Percentiles rank a stretch among this genome's conserved stretches.
phyloP scores from a whole-genome alignment of 352 stramenopile genomes.

The Phytopythium litorale region DNA sequence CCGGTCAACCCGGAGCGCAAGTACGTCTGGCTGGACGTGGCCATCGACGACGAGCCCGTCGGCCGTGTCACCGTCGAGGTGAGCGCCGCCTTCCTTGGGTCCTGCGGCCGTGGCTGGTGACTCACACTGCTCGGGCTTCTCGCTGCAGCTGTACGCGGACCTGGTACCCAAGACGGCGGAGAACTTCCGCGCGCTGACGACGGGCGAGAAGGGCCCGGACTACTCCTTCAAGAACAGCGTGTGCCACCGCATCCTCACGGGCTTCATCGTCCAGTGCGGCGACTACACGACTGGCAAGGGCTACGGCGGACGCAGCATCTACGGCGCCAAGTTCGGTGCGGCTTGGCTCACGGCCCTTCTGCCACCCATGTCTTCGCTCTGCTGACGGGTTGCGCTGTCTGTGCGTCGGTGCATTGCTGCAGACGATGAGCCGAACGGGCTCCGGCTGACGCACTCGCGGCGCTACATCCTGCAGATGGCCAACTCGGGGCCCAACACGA shows the following conservation, averaged over 20 bases:
- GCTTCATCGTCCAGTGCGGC: slow-evolving; percentile 98
- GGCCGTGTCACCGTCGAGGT: slow-evolving; percentile 76
- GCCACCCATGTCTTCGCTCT: not conserved
- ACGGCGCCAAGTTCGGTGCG: slow-evolving; percentile 93
- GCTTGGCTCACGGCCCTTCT: not conserved
- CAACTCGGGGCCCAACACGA: slow-evolving; percentile 96
- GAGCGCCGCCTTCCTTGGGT: not conserved
- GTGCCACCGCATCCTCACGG: slow-evolving; percentile 98
- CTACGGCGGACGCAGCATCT: slow-evolving; percentile 96
- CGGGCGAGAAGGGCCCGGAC: slow-evolving; percentile 91
- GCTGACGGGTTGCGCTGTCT: not conserved
- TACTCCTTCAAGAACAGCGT: slow-evolving; percentile 96
- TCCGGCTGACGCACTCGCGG: slow-evolving; percentile 76
- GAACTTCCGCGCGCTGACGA: slow-evolving; percentile 97
- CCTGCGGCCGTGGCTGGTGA: not conserved
- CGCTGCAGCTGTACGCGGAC: slow-evolving; percentile 87
- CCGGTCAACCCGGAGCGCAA: slow-evolving; percentile 58
- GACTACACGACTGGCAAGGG: slow-evolving; percentile 93
- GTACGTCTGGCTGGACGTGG: slow-evolving; percentile 86
- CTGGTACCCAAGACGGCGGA: slow-evolving; percentile 97
- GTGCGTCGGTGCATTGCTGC: not conserved
- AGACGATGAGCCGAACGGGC: slow-evolving; percentile 94
- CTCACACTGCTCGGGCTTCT: not conserved
- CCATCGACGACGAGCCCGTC: slow-evolving; percentile 67
- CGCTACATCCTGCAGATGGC: slow-evolving; percentile 94